These are phyloP conservation scores for Cadophora malorum DNA, from an alignment of 2,329 filamentous ascomycete species.

Conservation along the genomic window DNA sequence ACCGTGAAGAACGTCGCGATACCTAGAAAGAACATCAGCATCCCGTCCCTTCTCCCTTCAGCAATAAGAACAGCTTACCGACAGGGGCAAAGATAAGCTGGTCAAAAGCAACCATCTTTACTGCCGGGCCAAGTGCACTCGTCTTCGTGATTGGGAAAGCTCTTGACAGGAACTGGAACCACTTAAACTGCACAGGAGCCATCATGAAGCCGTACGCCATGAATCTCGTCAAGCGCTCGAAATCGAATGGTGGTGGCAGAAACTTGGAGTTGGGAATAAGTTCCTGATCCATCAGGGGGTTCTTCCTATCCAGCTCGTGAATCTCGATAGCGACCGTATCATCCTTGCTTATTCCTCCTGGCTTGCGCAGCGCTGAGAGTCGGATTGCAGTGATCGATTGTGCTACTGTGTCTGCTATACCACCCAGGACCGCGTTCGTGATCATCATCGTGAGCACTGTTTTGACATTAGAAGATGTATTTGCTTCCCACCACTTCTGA, in stretches of 20 bases:
- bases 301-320: conserved; percentile 83
- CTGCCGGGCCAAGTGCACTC: conserved; percentile 73
- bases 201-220: conserved; percentile 98
- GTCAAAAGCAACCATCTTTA: conserved; percentile 92
- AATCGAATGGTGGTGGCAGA: conserved; percentile 87
- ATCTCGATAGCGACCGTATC: conserved; percentile 87
- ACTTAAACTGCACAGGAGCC: conserved; percentile 93
- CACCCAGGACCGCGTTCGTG: conserved; percentile 93
- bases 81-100: conserved; percentile 93
- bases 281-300: conserved; percentile 69
- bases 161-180: conserved; percentile 86
- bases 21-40: conserved; percentile 51
- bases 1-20: conserved; percentile 90
- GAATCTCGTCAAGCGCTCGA: conserved; percentile 91
- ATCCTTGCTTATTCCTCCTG: conserved; percentile 61
- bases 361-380: conserved; percentile 68
- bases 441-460: conserved; percentile 97
- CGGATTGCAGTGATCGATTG: conserved; percentile 89
- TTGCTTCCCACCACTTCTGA: not conserved
- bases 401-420: conserved; percentile 94
- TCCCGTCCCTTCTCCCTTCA: not conserved
- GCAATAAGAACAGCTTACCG: conserved; percentile 55
- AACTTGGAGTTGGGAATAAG: conserved; percentile 68
- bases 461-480: conserved; percentile 25
- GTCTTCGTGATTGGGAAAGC: conserved; percentile 86